Base-by-base conservation (phyloP, 148 eudicot genomes). In the Rhododendron griersonianum region DNA sequence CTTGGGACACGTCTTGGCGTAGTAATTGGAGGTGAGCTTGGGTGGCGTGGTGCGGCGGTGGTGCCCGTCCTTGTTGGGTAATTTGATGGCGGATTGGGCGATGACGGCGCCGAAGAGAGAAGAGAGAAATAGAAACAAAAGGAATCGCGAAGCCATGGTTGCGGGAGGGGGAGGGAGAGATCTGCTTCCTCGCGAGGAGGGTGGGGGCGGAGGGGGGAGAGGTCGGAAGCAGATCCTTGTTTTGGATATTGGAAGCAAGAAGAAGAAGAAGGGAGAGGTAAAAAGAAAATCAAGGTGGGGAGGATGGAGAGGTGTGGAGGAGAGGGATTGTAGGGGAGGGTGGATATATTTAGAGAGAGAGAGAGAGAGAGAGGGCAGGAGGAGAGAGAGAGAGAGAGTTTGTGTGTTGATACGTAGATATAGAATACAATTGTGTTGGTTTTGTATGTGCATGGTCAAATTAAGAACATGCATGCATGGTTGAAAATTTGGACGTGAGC, bases 321-420 rank as follows among this genome's bases (percentile, higher is more conserved):
- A 33, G 85, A 65, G 55, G 6, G 76, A 15, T 61, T 82, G 18
- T 82, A 61, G 84, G 84, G 75, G n/a, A 82, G 39, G 41, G 21
- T 37, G 30, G 50, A 23, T 63, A 82, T 41, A 59, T 63, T 82
- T 37, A 59, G 74, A 59, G 73, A 37, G 71, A 55, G 84, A 75
- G 47, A 35, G 3, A 37, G 23, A 74, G 44, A 14, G 39, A 30
- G 41, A 69, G 33, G 33, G 33, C 33, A 33, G 33, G 78, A 73
- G 79, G 44, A 14, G 39, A 5, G n/a, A 6, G 19, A 76, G 11
- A 76, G 23, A 39, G 11, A 7, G 44, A 7, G 50, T 16, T 14
- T 16, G 9, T 33, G 78, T 33, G n/a, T 77, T 41, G 4, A 76
- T 13, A 69, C 18, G 75, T 28, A 71, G 7, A 19, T 28, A 69